phyloP scores from a whole-genome alignment of 176 grass and related monocot genomes.

The Phoenix dactylifera region DNA sequence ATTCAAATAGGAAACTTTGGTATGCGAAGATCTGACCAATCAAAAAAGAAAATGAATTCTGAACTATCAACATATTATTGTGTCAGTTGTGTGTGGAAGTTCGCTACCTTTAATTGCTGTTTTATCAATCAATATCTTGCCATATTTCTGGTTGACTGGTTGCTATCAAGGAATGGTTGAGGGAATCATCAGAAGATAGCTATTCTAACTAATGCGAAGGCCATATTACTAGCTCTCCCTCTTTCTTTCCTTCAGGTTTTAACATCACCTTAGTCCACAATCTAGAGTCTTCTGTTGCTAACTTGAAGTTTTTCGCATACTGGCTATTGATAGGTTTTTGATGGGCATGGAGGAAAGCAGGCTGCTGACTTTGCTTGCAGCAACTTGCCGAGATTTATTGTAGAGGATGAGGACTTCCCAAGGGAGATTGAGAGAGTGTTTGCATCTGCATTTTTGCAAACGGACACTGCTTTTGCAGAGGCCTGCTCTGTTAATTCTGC shows the following conservation, averaged over 20 bases:
- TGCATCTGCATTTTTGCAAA: conserved; percentile 82
- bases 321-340: conserved; percentile 63
- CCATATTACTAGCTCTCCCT: neutral
- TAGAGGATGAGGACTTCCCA: conserved; percentile 67
- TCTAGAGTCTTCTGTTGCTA: neutral
- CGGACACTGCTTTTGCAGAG: conserved; percentile 76
- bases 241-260: neutral
- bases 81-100: too few species aligned
- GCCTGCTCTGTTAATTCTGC: conserved; percentile 63
- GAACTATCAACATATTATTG: too few species aligned
- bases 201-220: too few species aligned
- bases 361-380: conserved; percentile 85
- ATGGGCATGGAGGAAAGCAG: conserved; percentile 96
- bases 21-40: too few species aligned
- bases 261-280: neutral
- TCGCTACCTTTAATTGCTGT: too few species aligned
- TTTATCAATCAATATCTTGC: too few species aligned
- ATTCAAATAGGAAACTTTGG: too few species aligned
- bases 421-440: conserved; percentile 67
- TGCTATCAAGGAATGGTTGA: too few species aligned
- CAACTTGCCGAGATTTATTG: conserved; percentile 71
- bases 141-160: too few species aligned
- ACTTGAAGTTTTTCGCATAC: conserved; percentile 4
- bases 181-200: too few species aligned
- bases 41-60: too few species aligned